Conservation (phyloP, 192 early-diverging fungal species). For the Backusella morwellensis region DNA sequence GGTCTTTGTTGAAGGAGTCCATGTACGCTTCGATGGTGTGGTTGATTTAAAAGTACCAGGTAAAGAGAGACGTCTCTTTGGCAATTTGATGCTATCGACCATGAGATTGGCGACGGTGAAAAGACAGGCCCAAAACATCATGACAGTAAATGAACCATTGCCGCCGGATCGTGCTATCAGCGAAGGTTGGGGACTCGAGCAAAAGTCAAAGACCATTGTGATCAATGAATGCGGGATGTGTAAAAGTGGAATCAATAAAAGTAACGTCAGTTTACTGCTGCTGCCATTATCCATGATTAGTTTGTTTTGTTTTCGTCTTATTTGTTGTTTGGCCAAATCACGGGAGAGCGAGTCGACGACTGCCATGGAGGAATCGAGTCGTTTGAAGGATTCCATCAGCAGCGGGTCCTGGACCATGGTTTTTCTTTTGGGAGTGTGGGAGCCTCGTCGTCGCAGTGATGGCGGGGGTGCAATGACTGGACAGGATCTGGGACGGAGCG, state of each 20-base stretch:
- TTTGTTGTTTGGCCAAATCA: conserved; percentile 18
- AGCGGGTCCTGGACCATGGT: conserved; percentile 1
- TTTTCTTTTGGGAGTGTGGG: neutral
- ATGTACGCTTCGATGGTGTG: neutral
- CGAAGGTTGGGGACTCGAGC: neutral
- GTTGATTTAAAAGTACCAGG: conserved; percentile 5
- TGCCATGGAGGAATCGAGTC: conserved; percentile 28
- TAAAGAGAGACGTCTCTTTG: neutral
- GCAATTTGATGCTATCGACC: neutral
- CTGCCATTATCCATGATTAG: neutral
- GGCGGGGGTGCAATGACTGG: neutral
- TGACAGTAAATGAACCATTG: neutral
- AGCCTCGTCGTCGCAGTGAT: neutral
- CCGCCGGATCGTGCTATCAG: neutral
- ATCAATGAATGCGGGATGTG: conserved; percentile 19
- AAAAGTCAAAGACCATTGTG: conserved; percentile 15
- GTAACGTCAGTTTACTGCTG: neutral
- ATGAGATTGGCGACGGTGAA: conserved; percentile 5
- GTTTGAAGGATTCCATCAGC: conserved; percentile 21
- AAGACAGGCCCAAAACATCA: conserved; percentile 15
- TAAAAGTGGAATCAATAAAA: conserved; percentile 15
- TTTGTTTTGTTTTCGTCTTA: neutral
- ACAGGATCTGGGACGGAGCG: neutral
- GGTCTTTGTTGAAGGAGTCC: neutral
- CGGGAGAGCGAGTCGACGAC: conserved; percentile 32